Percentiles rank a stretch among this genome's conserved stretches.
Evolutionary conservation across 2,329 filamentous ascomycete species (phyloP).

Genomic region (Exophiala sp.): DNA sequence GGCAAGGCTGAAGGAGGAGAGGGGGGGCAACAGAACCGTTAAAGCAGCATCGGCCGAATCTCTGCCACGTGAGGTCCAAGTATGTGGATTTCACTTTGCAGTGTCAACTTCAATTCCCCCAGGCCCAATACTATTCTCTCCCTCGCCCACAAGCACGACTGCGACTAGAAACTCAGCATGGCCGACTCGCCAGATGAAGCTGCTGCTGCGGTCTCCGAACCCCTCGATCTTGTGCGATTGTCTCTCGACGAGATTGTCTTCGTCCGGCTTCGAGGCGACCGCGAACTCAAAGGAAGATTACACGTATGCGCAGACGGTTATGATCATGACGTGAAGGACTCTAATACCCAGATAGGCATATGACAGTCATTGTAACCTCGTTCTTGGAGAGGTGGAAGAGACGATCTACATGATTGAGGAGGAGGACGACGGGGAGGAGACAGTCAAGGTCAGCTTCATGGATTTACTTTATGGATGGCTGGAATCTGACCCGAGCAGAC

Average conservation of each 20-base stretch:
- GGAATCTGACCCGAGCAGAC: constrained; percentile 52
- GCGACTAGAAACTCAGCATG: constrained; percentile 49
- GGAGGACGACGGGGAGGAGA: constrained; percentile 70
- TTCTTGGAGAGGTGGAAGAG: constrained; percentile 93
- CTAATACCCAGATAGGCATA: constrained; percentile 63
- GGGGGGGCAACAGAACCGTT: too few species aligned
- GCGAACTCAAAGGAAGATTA: constrained; percentile 88
- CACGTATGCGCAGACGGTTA: constrained; percentile 61
- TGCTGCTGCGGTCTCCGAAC: constrained; percentile 69
- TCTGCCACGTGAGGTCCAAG: too few species aligned
- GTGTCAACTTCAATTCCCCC: not conserved
- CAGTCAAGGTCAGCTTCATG: constrained; percentile 56
- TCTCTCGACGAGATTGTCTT: constrained; percentile 91
- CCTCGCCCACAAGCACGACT: not conserved
- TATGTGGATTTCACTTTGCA: too few species aligned
- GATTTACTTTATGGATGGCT: not conserved
- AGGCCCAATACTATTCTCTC: not conserved
- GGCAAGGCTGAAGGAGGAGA: too few species aligned
- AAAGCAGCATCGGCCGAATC: too few species aligned
- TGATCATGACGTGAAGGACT: constrained; percentile 2
- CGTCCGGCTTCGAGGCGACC: constrained; percentile 91
- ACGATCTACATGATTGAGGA: constrained; percentile 93
- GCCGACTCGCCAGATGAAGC: constrained; percentile 73
- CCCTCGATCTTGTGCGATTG: constrained; percentile 89
- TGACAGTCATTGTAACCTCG: constrained; percentile 95